Evolutionary conservation across 345 rosid genomes (phyloP), one percentile per base, ranked within the genome.

Genomic region (Balakata baccata): DNA sequence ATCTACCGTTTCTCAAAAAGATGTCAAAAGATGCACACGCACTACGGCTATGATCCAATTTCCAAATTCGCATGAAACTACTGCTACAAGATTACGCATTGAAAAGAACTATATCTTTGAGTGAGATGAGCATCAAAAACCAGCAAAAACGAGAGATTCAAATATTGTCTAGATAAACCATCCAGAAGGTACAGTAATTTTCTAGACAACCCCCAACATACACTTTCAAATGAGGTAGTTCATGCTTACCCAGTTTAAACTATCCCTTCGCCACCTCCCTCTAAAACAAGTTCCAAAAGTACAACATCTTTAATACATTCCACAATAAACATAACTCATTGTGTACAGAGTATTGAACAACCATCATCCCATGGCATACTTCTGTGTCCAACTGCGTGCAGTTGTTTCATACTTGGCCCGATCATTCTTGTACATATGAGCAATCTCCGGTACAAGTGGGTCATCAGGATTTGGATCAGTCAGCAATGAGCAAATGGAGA

Each of bases 381-480:
- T 83, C 79, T 80, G 86, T 12, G 86, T 75, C 86, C 86, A 80
- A 77, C 86, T 80, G 43, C 86, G 79, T 41, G 84, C 84, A 18
- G 79, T 83, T 22, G 86, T 41, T 75, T 83, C 84, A 45, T 83
- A 80, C 69, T 80, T 83, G 34, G 79, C 69, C 23, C 78, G 75
- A 59, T 83, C 86, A 2, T 82, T 68, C 82, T 83, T 83, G 49
- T 80, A 83, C 86, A 78, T 83, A 68, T 83, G 86, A 18, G 86
- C 86, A n/a, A 83, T 78, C 75, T 83, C 82, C 1, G 80, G 86
- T 18, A 80, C 86, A 60, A 83, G 83, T 22, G 86, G 86, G 62
- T 83, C 86, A 17, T 83, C 86, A 0, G 86, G 84, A 61, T 83
- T 83, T 69, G 86, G 86, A 69, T 83, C 84, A 7, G 82, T 80